A percentile compares a stretch with the other conserved stretches of the same genome.
These are phyloP conservation scores for Globisporangium cederbergense DNA, from an alignment of 352 stramenopile genomes.

Conservation along the genomic window DNA sequence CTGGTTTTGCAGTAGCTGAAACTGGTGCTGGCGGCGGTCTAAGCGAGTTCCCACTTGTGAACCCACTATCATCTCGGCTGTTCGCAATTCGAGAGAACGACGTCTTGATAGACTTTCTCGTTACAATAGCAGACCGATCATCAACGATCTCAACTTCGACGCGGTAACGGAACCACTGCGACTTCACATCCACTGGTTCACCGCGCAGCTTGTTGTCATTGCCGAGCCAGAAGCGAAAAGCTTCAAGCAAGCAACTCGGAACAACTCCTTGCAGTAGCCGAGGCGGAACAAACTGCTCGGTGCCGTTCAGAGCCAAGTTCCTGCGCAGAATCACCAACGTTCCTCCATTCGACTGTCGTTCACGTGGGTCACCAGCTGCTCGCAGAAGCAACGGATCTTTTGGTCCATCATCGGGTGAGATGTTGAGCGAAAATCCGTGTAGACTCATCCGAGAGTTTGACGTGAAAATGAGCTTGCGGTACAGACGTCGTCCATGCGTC, in stretches of 20 bases:
- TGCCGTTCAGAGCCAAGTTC: conserved; percentile 60
- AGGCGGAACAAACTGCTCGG: conserved; percentile 88
- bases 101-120: conserved; percentile 60
- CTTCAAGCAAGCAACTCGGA: conserved; percentile 92
- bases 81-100: conserved; percentile 61
- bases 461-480: conserved; percentile 96
- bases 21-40: conserved; percentile 46
- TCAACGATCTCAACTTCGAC: conserved; percentile 66
- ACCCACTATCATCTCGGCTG: conserved; percentile 21
- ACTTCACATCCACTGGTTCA: conserved; percentile 86
- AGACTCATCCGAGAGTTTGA: conserved; percentile 93
- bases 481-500: conserved; percentile 94
- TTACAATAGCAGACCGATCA: conserved; percentile 42
- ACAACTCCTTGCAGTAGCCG: conserved; percentile 93
- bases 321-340: conserved; percentile 90
- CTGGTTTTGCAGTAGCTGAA: background rate
- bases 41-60: conserved; percentile 20
- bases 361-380: conserved; percentile 60
- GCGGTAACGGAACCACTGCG: conserved; percentile 87
- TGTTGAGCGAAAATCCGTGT: conserved; percentile 86
- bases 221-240: conserved; percentile 97
- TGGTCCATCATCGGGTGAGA: conserved; percentile 54
- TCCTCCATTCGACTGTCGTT: conserved; percentile 56
- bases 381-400: conserved; percentile 60
- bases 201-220: conserved; percentile 94